phyloP scores from a whole-genome alignment of 805 yeast genomes.

The Yarrowia bubula region DNA sequence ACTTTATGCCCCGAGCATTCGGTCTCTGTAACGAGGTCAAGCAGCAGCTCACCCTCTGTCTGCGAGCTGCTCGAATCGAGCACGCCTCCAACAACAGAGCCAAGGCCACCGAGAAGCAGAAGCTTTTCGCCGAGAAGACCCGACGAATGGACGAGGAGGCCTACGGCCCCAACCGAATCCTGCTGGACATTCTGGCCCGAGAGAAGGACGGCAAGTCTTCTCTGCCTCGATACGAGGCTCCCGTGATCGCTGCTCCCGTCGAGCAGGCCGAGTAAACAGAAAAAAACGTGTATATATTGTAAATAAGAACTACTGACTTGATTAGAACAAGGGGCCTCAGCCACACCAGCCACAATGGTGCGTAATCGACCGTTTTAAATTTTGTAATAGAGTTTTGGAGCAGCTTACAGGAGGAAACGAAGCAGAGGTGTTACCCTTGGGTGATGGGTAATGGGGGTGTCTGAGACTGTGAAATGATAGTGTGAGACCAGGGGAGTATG shows the following conservation, averaged over 20 bases:
- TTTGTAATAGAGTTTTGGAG: conserved; percentile 12
- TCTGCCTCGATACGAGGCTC: conserved; percentile 22
- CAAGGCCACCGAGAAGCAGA: conserved; percentile 57
- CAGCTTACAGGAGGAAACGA: not conserved
- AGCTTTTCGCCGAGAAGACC: conserved; percentile 55
- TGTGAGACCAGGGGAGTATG: too few relatives aligned
- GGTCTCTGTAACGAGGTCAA: conserved; percentile 86
- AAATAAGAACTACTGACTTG: conserved; percentile 23
- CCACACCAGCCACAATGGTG: conserved; percentile 25
- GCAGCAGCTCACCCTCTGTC: conserved; percentile 72
- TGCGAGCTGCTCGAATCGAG: conserved; percentile 75
- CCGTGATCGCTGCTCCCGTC: conserved; percentile 5
- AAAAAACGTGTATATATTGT: conserved; percentile 22
- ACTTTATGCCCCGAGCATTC: conserved; percentile 63
- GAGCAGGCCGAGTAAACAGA: conserved; percentile 2
- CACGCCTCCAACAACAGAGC: conserved; percentile 48
- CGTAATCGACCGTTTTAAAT: not conserved
- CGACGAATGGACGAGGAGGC: conserved; percentile 69
- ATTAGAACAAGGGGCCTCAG: not conserved
- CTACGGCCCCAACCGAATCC: conserved; percentile 54
- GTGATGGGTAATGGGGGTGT: too few relatives aligned
- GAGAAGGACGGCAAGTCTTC: conserved; percentile 27
- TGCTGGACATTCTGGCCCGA: conserved; percentile 24
- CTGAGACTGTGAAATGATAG: too few relatives aligned
- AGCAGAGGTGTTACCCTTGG: not conserved